Percentiles rank a stretch among this genome's conserved stretches.
These are phyloP conservation scores for Ogataea salicorniae DNA, from an alignment of 805 yeast species.

Conservation along the genomic window DNA sequence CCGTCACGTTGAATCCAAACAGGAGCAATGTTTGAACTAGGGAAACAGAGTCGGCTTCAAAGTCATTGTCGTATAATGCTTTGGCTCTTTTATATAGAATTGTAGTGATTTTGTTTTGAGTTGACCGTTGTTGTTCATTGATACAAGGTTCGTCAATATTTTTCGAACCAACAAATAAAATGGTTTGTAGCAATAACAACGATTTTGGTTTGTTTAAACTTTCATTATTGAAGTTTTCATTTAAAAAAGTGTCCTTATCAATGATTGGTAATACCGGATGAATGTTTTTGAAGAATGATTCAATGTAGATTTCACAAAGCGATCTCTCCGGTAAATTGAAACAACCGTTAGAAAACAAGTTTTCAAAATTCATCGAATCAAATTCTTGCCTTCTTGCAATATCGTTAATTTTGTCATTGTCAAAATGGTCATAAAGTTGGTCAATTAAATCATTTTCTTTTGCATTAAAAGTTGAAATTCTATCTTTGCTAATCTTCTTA, in stretches of 20 bases:
- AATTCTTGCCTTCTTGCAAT: conserved; percentile 6
- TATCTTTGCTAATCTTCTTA: too few relatives aligned
- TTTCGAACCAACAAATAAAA: conserved; percentile 60
- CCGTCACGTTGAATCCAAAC: conserved; percentile 3
- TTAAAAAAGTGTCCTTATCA: conserved; percentile 56
- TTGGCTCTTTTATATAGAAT: conserved; percentile 31
- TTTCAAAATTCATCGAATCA: conserved; percentile 46
- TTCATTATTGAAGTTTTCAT: conserved; percentile 35
- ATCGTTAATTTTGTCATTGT: neutral
- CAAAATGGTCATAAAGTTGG: conserved; percentile 3
- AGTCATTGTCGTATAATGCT: conserved; percentile 8
- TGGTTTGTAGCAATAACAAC: conserved; percentile 53
- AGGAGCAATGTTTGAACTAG: conserved; percentile 4
- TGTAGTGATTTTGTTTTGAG: conserved; percentile 32
- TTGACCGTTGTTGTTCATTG: conserved; percentile 39
- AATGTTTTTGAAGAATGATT: conserved; percentile 53
- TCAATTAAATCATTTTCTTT: neutral
- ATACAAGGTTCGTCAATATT: conserved; percentile 49
- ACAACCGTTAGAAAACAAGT: conserved; percentile 60
- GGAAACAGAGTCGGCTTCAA: conserved; percentile 7
- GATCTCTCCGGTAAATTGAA: conserved; percentile 58
- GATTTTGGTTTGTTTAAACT: conserved; percentile 56
- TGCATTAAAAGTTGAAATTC: neutral
- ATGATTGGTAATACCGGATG: conserved; percentile 68
- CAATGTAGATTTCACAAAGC: conserved; percentile 53